These are phyloP conservation scores for Aspergillus tanneri DNA, from an alignment of 2,329 filamentous ascomycete genomes.

Conservation along the genomic window DNA sequence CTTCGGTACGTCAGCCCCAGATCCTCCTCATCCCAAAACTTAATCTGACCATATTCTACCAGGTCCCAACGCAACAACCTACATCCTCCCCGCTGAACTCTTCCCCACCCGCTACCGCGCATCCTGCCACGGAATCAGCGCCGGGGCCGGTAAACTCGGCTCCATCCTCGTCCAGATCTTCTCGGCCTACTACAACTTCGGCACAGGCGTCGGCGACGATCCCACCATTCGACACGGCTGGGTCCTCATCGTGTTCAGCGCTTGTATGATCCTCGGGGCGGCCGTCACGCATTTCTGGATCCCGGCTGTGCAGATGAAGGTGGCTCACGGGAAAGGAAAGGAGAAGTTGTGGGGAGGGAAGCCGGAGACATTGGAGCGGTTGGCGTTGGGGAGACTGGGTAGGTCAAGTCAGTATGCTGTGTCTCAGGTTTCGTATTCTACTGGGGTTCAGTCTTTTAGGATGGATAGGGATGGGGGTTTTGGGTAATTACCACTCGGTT, in stretches of 20 bases:
- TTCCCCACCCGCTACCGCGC: constrained; percentile 57
- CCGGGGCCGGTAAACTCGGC: constrained; percentile 55
- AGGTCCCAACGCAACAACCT: constrained; percentile 44
- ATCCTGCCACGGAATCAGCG: constrained; percentile 55
- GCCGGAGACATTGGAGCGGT: constrained; percentile 39
- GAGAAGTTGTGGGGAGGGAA: constrained; percentile 37
- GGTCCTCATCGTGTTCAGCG: constrained; percentile 43
- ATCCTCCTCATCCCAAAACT: not conserved
- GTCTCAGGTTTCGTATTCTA: too few relatives aligned
- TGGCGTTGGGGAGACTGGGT: constrained; percentile 40
- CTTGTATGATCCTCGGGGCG: constrained; percentile 44
- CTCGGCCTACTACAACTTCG: constrained; percentile 42
- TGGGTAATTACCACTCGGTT: too few relatives aligned
- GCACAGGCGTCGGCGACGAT: constrained; percentile 29
- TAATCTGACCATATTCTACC: constrained; percentile 2
- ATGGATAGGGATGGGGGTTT: too few relatives aligned
- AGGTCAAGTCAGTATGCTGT: constrained; percentile 36
- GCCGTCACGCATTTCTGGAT: constrained; percentile 43
- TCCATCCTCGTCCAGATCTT: constrained; percentile 47
- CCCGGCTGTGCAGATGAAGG: constrained; percentile 32
- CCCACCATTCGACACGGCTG: constrained; percentile 41
- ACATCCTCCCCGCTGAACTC: constrained; percentile 55
- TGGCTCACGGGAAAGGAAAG: constrained; percentile 15
- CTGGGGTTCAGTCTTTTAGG: too few relatives aligned
- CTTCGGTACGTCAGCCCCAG: constrained; percentile 40